phyloP scores from a whole-genome alignment of 1,284 basidiomycete genomes.

The Ceratobasidium sp. region DNA sequence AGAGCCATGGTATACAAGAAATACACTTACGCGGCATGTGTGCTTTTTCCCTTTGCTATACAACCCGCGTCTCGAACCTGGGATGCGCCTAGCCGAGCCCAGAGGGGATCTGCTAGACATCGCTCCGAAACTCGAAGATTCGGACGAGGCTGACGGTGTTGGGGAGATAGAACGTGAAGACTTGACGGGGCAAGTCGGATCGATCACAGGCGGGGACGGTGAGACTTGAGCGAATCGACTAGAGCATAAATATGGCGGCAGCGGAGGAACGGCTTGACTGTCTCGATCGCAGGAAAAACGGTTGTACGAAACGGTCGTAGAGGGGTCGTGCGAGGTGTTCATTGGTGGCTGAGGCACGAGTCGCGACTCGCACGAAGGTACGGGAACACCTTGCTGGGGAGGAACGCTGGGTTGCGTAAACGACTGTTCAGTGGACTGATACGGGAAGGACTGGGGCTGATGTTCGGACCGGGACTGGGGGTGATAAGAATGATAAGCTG shows the following conservation, averaged over 20 bases:
- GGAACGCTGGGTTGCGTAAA: background rate
- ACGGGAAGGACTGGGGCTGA: background rate
- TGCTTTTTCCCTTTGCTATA: background rate
- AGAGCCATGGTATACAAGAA: background rate
- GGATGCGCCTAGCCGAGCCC: background rate
- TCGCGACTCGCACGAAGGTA: too few species aligned
- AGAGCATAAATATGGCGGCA: background rate
- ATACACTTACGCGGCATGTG: background rate
- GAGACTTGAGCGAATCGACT: background rate
- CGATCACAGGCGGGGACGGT: background rate
- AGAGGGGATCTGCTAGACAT: too few species aligned
- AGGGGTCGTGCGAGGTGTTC: background rate
- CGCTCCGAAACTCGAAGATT: too few species aligned
- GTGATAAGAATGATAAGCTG: background rate
- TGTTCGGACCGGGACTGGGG: background rate
- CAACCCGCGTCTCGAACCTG: background rate
- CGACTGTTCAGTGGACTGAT: background rate
- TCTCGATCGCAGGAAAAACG: background rate
- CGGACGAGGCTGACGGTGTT: background rate
- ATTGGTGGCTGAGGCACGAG: background rate
- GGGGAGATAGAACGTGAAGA: constrained; percentile 2
- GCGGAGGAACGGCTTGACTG: background rate
- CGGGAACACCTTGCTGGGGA: background rate
- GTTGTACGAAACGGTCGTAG: background rate
- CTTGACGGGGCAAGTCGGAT: background rate